Evolutionary conservation across 495 filamentous ascomycete species (phyloP), one percentile per base, ranked within the genome.

Genomic region (Hyaloscypha variabilis): DNA sequence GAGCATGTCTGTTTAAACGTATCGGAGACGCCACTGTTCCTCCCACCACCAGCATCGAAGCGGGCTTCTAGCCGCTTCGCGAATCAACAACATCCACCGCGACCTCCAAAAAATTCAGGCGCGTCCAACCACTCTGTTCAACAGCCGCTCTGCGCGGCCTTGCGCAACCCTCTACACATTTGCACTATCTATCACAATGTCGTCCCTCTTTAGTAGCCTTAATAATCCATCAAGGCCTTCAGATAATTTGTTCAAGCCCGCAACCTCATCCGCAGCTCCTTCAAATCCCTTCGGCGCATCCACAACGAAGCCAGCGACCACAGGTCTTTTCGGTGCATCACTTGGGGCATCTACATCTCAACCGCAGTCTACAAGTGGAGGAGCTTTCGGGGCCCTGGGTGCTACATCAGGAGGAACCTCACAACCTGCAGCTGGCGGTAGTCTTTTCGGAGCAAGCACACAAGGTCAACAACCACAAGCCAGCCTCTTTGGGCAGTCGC

Each of bases 141-240:
- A 54, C 25, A 54, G 21, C 25, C 25, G 23, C 51, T 28, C 21
- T 19, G 25, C 21, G 21, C 51, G 23, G 23, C 51, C 51, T 54
- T 25, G 25, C 8, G 8, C 3, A 26, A 30, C 11, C 29, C 8
- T 30, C 54, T 58, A 6, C 54, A 34, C 54, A 21, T 58, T 34
- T 30, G 23, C 54, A 21, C 25, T 28, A 34, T 34, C 54, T 28
- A 29, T 14, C 54, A 34, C 25, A n/a, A 58, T 34, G 29, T 34
- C 29, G 25, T 58, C 54, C 29, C 54, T 58, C 4, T 58, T 58
- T 34, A 28, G 54, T 6, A 58, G 28, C 54, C 54, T 58, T 3
- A 58, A 58, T 25, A 54, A 28, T 24, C 8, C 51, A 23, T 1
- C 51, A 13, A 13, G 51, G n/a, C 21, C 21, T 54, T 25, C 21